Percentiles rank a stretch among this genome's conserved stretches.
Conservation (phyloP, 75 land plant species). For the Pinus taeda region DNA sequence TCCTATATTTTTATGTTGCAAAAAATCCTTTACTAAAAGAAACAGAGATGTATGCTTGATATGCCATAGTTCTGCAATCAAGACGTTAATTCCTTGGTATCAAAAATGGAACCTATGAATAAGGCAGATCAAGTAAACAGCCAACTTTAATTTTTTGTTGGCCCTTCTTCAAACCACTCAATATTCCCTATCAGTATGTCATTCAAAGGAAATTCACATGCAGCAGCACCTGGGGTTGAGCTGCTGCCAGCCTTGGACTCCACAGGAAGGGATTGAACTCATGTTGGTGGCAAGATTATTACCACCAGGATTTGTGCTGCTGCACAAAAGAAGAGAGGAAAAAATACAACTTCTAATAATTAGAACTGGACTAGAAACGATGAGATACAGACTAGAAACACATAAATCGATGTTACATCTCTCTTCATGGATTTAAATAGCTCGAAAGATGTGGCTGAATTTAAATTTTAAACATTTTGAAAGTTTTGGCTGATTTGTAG, state of each 20-base stretch:
- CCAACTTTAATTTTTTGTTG: not conserved
- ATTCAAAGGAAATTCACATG: not conserved
- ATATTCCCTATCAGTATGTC: not conserved
- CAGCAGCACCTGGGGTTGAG: constrained; percentile 8
- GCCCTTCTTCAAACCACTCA: not conserved
- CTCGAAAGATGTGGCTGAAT: no score
- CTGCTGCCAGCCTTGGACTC: not conserved
- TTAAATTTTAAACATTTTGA: not conserved
- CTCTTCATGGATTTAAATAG: not conserved
- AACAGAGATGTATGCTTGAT: not conserved
- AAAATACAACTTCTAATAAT: not conserved
- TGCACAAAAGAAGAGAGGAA: constrained; percentile 2
- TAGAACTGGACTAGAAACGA: constrained; percentile 6
- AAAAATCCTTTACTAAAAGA: not conserved
- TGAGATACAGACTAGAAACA: not conserved
- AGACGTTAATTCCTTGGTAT: not conserved
- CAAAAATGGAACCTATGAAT: constrained; percentile 6
- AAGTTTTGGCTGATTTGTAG: not conserved
- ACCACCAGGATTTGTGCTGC: not conserved
- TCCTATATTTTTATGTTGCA: not conserved
- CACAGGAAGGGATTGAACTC: constrained; percentile 3
- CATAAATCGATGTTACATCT: not conserved
- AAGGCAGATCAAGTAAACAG: not conserved
- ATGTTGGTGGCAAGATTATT: not conserved
- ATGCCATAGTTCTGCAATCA: not conserved